A percentile compares a stretch with the other conserved stretches of the same genome.
Evolutionary conservation across 805 yeast species (phyloP).

Genomic region (Candida berthetii): DNA sequence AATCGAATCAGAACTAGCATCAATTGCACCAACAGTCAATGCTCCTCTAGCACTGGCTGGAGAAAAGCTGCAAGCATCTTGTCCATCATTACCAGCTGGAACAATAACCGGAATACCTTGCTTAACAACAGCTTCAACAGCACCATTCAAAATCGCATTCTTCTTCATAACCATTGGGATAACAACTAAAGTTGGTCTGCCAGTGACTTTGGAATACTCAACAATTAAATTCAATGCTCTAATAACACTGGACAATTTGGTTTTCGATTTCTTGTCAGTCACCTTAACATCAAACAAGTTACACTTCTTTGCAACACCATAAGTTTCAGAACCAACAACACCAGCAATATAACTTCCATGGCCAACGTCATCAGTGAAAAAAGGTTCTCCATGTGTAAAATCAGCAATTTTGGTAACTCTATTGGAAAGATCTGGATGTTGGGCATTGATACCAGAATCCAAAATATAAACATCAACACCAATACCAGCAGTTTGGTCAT

Average conservation of each 20-base stretch:
- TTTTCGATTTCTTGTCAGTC: slow-evolving; percentile 29
- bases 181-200: slow-evolving; percentile 31
- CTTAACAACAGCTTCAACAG: slow-evolving; percentile 32
- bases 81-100: slow-evolving; percentile 44
- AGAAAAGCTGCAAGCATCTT: slow-evolving; percentile 37
- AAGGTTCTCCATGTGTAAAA: slow-evolving; percentile 29
- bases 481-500: slow-evolving; percentile 34
- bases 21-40: slow-evolving; percentile 84
- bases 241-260: slow-evolving; percentile 26
- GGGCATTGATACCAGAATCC: slow-evolving; percentile 30
- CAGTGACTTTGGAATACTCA: slow-evolving; percentile 21
- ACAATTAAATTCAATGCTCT: slow-evolving; percentile 24
- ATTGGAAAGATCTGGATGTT: slow-evolving; percentile 37
- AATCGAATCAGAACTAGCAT: slow-evolving; percentile 49
- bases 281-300: slow-evolving; percentile 38
- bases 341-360: slow-evolving; percentile 60
- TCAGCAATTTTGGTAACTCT: slow-evolving; percentile 38
- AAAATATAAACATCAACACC: slow-evolving; percentile 31
- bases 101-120: slow-evolving; percentile 40
- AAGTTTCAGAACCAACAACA: slow-evolving; percentile 40
- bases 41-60: slow-evolving; percentile 49
- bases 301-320: slow-evolving; percentile 45
- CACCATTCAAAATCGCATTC: slow-evolving; percentile 35
- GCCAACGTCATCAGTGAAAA: slow-evolving; percentile 30
- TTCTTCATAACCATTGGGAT: slow-evolving; percentile 31